These are phyloP conservation scores for Alternaria metachromatica DNA, from an alignment of 2,329 filamentous ascomycete species.

Conservation along the genomic window DNA sequence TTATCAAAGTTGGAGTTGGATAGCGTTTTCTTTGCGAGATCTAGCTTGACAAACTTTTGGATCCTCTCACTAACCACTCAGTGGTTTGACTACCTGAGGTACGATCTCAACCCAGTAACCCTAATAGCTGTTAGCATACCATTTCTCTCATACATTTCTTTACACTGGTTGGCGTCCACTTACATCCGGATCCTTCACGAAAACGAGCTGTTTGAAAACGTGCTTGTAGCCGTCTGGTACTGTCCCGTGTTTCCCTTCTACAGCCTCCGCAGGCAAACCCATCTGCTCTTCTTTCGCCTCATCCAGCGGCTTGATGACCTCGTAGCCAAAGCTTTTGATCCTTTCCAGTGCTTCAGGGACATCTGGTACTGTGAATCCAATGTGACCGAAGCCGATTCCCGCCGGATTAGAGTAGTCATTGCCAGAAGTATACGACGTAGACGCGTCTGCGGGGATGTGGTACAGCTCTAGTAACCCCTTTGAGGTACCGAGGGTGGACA, in stretches of 20 bases:
- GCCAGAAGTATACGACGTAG: conserved; percentile 29
- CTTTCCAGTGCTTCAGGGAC: conserved; percentile 31
- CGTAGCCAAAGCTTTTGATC: conserved; percentile 29
- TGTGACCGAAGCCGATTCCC: conserved; percentile 41
- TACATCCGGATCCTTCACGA: conserved; percentile 46
- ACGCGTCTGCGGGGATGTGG: conserved; percentile 36
- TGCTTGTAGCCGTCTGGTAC: conserved; percentile 38
- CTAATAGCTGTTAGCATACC: conserved; percentile 20
- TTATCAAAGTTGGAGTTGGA: neutral
- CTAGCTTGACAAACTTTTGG: neutral
- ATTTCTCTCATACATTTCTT: neutral
- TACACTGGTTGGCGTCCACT: conserved; percentile 10
- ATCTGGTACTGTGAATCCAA: conserved; percentile 47
- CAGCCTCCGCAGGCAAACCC: conserved; percentile 28
- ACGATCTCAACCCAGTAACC: conserved; percentile 42
- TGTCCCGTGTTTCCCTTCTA: conserved; percentile 18
- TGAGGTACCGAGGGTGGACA: conserved; percentile 25
- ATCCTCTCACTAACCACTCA: neutral
- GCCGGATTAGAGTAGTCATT: conserved; percentile 30
- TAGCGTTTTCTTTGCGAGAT: neutral
- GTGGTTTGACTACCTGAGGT: conserved; percentile 26
- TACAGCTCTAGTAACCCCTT: conserved; percentile 43
- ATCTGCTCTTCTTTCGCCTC: conserved; percentile 34
- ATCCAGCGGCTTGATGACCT: conserved; percentile 37
- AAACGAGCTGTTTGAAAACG: conserved; percentile 41